Base-by-base conservation (phyloP, 2,329 filamentous ascomycete species). In the Paramyrothecium roridum region DNA sequence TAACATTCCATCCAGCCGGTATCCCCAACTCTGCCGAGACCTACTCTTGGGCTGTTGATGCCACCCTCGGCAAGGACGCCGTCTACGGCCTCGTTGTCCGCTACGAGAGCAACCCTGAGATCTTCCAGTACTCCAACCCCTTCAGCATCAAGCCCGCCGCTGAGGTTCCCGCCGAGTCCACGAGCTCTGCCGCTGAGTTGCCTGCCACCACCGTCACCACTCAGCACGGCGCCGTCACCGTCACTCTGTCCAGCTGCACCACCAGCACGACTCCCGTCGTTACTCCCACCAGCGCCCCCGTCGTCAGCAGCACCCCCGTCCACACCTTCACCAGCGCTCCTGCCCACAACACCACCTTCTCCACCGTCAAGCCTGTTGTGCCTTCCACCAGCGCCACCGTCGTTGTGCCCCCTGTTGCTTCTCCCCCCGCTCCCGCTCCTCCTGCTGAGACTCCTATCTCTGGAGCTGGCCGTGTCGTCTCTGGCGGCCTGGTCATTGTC, bases 91-190 rank as follows among this genome's bases (percentile, higher is more conserved):
- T 88, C 67, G 73, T 77, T 72, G 74, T 88, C 71, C 68, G 69
- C 59, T 74, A 79, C 37, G 77, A 81, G 61, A 71, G 69, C 59
- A 66, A 84, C 72, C 53, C 73, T 21, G 59, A 51, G 12, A 70
- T 78, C 66, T 84, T 82, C 78, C 83, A 87, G 78, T 87, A 80
- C 78, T 84, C 82, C 55, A 80, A 79, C 74, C 82, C 82, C 63
- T 88, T 88, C 76, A 63, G 74, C 65, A 83, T 85, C 65, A 65
- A 67, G 54, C 72, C 66, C 49, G 66, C 57, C 48, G 63, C 57
- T 23, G 62, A 55, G 26, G 26, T 50, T 48, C 57, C 59, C 54
- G 56, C 52, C 57, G 51, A 56, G 54, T 61, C 59, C 54, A 56
- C 67, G 57, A 58, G 59, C 52, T 53, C 61, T 58, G 58, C 71